Evolutionary conservation across 768 basidiomycete species (phyloP).

Genomic region (Erythrobasidium yunnanense): DNA sequence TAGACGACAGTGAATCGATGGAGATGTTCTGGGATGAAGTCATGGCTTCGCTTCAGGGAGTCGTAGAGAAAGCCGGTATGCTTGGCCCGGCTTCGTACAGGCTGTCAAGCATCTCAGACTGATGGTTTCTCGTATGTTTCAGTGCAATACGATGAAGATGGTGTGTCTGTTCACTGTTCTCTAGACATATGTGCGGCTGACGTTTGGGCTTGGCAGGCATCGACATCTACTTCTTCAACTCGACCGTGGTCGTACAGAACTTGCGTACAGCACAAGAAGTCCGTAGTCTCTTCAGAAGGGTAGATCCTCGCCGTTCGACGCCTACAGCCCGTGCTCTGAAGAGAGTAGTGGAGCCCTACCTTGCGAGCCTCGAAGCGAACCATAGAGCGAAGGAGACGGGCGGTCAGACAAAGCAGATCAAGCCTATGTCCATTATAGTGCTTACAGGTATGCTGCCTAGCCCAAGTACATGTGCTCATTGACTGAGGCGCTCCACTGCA

Average conservation of each 20-base stretch:
- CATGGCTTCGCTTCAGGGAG: constrained; percentile 1
- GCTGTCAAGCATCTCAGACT: too few species aligned
- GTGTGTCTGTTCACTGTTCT: too few species aligned
- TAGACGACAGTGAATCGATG: constrained; percentile 31
- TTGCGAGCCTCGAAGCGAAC: constrained; percentile 11
- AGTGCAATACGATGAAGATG: constrained; percentile 26
- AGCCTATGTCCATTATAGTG: constrained; percentile 32
- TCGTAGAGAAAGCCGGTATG: constrained; percentile 7
- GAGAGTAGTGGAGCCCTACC: constrained; percentile 33
- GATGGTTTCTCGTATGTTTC: too few species aligned
- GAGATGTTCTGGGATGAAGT: constrained; percentile 33
- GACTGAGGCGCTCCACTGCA: too few species aligned
- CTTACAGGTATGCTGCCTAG: constrained; percentile 13
- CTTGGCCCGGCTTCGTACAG: too few species aligned
- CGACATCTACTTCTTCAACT: constrained; percentile 34
- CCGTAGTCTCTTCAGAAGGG: constrained; percentile 27
- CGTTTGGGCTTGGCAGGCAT: too few species aligned
- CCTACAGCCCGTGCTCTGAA: constrained; percentile 29
- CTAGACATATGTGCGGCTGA: too few species aligned
- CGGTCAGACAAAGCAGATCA: constrained; percentile 10
- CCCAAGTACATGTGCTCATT: background rate
- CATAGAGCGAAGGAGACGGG: constrained; percentile 11
- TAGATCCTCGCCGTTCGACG: constrained; percentile 28
- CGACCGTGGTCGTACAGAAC: background rate
- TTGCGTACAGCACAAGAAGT: constrained; percentile 15